Percentiles rank a stretch among this genome's conserved stretches.
Conservation (phyloP, 163 green algal species). For the Coccomyxa subellipsoidea region DNA sequence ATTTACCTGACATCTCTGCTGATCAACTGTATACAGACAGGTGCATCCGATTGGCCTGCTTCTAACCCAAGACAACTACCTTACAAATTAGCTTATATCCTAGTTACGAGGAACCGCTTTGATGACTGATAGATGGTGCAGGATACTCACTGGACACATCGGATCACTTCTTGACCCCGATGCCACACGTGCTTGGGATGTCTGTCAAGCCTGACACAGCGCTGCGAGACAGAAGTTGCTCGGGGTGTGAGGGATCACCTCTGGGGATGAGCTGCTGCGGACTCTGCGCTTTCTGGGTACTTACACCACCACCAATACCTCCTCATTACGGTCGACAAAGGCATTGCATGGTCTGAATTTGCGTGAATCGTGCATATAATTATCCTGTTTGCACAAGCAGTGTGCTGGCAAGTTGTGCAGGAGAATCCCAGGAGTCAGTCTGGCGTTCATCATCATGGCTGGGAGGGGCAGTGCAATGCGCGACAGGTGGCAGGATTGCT, state of each 20-base stretch:
- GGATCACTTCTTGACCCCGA: background rate
- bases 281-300: background rate
- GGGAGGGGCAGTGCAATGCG: background rate
- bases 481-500: background rate
- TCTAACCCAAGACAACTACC: too few relatives aligned
- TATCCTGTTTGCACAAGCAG: background rate
- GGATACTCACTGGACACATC: background rate
- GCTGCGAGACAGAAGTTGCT: background rate
- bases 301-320: background rate
- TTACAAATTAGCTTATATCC: too few relatives aligned
- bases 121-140: background rate
- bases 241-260: background rate
- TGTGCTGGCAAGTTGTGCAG: background rate
- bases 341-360: too few relatives aligned
- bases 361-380: too few relatives aligned
- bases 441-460: background rate
- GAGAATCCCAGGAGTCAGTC: background rate
- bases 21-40: too few relatives aligned
- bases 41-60: too few relatives aligned
- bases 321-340: too few relatives aligned
- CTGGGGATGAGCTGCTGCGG: constrained; percentile 1
- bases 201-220: constrained; percentile 1
- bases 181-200: background rate
- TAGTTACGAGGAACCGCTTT: background rate
- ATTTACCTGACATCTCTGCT: too few relatives aligned